Evolutionary conservation across 2,329 filamentous ascomycete species (phyloP).

Genomic region (Paecilomyces variotii): DNA sequence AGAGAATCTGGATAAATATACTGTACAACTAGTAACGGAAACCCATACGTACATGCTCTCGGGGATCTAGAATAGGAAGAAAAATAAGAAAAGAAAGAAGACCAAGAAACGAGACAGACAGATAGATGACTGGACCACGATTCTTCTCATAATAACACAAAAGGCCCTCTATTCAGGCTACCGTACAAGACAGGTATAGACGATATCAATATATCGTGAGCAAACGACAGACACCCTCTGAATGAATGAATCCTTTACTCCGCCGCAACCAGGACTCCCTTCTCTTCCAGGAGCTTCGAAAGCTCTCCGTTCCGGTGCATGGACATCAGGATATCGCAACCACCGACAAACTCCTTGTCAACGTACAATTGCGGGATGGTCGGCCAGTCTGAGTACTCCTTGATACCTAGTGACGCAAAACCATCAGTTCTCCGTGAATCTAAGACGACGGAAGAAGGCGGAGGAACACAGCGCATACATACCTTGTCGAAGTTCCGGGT

Average conservation of each 20-base stretch:
- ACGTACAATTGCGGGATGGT: slow-evolving; percentile 97
- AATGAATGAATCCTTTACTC: slow-evolving; percentile 31
- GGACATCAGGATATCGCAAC: slow-evolving; percentile 92
- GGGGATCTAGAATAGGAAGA: background rate
- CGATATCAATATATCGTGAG: background rate
- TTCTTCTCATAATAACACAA: background rate
- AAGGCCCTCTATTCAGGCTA: background rate
- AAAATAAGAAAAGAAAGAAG: background rate
- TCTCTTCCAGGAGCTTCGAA: slow-evolving; percentile 85
- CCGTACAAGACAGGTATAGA: background rate
- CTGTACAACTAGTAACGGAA: background rate
- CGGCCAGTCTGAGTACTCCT: slow-evolving; percentile 98
- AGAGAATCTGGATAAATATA: background rate
- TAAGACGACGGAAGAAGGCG: background rate
- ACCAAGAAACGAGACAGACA: background rate
- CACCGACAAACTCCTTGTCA: slow-evolving; percentile 90
- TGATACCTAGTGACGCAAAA: slow-evolving; percentile 62
- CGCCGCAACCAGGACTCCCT: slow-evolving; percentile 68
- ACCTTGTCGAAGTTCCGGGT: slow-evolving; percentile 77
- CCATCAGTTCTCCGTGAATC: background rate
- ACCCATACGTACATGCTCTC: background rate
- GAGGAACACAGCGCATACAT: slow-evolving; percentile 17
- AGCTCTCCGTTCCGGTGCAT: slow-evolving; percentile 97
- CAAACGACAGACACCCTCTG: background rate
- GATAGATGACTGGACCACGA: background rate